Evolutionary conservation across 108 stramenopile species (phyloP).

Genomic region (Nitzschia sp.): DNA sequence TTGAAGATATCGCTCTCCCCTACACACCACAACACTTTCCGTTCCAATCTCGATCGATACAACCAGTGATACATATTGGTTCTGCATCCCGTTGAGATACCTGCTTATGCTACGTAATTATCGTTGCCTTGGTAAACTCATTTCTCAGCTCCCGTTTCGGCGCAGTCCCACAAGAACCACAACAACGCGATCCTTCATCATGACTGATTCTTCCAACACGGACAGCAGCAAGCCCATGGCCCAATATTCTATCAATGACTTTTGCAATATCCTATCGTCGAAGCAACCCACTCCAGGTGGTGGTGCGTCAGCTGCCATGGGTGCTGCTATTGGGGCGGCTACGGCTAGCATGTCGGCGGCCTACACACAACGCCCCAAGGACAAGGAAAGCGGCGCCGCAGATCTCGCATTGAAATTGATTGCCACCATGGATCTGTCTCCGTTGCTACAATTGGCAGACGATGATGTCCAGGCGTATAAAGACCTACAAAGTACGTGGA

Average conservation of each 20-base stretch:
- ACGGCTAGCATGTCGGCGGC: constrained; percentile 75
- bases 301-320: constrained; percentile 78
- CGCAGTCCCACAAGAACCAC: not conserved
- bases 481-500: constrained; percentile 75
- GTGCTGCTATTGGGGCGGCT: constrained; percentile 73
- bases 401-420: constrained; percentile 55
- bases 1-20: no score
- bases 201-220: not conserved
- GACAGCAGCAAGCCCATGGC: not conserved
- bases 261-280: constrained; percentile 54
- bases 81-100: no score
- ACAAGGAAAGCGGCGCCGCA: constrained; percentile 66
- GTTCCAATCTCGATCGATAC: no score
- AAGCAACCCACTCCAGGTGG: constrained; percentile 84
- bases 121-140: not conserved
- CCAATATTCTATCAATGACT: constrained; percentile 45
- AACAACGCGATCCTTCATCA: not conserved
- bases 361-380: constrained; percentile 79
- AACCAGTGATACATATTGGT: no score
- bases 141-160: not conserved
- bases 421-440: constrained; percentile 39
- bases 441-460: constrained; percentile 58
- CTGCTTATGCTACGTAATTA: no score
- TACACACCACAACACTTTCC: no score
- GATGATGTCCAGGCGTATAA: constrained; percentile 75